phyloP scores from a whole-genome alignment of 2,329 filamentous ascomycete species.

The Cladosporium halotolerans region DNA sequence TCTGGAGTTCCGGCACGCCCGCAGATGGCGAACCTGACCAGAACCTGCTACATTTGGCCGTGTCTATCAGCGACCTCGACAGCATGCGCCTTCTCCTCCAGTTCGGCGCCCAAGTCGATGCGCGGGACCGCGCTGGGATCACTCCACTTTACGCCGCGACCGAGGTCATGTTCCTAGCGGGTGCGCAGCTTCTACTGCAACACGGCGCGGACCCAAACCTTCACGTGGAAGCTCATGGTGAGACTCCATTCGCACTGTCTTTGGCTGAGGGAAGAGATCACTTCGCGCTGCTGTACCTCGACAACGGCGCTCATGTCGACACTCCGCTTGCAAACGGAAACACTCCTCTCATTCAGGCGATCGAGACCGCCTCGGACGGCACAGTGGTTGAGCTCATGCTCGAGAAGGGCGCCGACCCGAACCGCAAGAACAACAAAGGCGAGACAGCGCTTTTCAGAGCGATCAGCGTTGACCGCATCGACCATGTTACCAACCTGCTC shows the following conservation, averaged over 20 bases:
- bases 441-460: constrained; percentile 59
- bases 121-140: constrained; percentile 54
- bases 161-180: constrained; percentile 47
- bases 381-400: constrained; percentile 55
- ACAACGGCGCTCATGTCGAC: constrained; percentile 55
- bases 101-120: constrained; percentile 54
- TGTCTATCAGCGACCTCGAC: constrained; percentile 24
- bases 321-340: constrained; percentile 50
- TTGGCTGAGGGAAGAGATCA: constrained; percentile 48
- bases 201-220: constrained; percentile 58
- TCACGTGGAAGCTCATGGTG: constrained; percentile 43
- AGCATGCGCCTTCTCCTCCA: constrained; percentile 50
- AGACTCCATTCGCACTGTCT: constrained; percentile 51
- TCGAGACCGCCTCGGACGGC: constrained; percentile 52
- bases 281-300: constrained; percentile 54
- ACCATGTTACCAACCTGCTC: constrained; percentile 49
- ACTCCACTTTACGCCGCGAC: constrained; percentile 51
- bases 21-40: constrained; percentile 15
- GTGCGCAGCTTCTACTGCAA: constrained; percentile 55
- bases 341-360: constrained; percentile 54
- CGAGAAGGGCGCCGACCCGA: constrained; percentile 53
- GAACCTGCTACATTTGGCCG: constrained; percentile 20
- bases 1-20: constrained; percentile 22
- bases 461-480: constrained; percentile 50
- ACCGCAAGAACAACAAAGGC: constrained; percentile 55